Base-by-base conservation (phyloP, 306 rosid genomes). In the Sicyos baderoa region DNA sequence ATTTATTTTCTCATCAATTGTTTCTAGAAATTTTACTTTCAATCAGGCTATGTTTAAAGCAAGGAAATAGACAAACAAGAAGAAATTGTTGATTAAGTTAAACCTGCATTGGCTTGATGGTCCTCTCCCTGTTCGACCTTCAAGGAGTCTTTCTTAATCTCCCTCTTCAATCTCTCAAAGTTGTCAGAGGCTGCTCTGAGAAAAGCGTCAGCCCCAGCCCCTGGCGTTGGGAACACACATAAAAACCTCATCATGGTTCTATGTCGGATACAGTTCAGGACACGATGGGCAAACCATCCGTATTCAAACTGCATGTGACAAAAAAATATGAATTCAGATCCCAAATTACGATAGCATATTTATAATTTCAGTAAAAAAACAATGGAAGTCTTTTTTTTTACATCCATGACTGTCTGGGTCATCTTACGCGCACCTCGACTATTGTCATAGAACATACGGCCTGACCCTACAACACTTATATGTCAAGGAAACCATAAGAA, bases 161-260 rank as follows among this genome's bases (percentile, higher is more conserved):
- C 85, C 87, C 59, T 84, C 83, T 83, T 92, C 44, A 89, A 59
- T 80, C 82, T 92, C 75, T 86, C 91, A 80, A 92, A 92, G 73
- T 55, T 84, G 74, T 72, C 82, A 57, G 91, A 70, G 27, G 93
- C 92, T 78, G 81, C 84, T 81, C 64, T 89, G 29, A 89, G 89
- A 67, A 89, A 79, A 72, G 60, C 77, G 68, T 85, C 93, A 1
- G 81, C 88, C 49, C 88, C 93, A 1, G 81, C 88, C 49, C 88
- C 88, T 54, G 86, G 72, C 54, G 82, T 80, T 54, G 95, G 95
- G 71, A 82, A 92, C 72, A 86, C 77, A 57, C 88, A 82, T 58
- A 92, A 80, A 72, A 83, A 89, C 82, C 87, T 86, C 77, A 88
- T 78, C 88, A 84, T 84, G 71, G 88, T 73, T 56, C 91, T 82